Conservation (phyloP, 1,284 basidiomycete genomes). For the Cystobasidium slooffiae region DNA sequence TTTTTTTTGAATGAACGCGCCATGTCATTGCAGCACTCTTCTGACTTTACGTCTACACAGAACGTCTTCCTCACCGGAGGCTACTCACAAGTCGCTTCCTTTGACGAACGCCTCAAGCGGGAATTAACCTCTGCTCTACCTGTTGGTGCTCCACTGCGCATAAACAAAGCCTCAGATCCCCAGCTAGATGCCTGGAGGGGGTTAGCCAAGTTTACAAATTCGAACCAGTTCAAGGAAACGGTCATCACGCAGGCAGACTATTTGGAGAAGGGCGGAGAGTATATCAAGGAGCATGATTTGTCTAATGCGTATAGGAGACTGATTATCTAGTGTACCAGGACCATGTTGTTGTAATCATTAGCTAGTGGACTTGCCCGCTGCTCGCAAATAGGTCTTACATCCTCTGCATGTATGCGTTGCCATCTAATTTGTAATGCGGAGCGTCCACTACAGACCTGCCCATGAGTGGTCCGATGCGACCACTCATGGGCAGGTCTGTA, state of each 20-base stretch:
- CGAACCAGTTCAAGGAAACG: constrained; percentile 65
- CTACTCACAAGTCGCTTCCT: constrained; percentile 74
- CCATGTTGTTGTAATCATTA: not conserved
- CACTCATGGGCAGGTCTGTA: too few species aligned
- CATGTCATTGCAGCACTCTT: constrained; percentile 43
- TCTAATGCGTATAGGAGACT: constrained; percentile 35
- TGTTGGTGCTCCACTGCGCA: constrained; percentile 71
- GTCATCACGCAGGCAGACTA: constrained; percentile 79
- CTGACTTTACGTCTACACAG: constrained; percentile 57
- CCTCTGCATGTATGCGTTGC: not conserved
- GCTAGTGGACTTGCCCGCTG: not conserved
- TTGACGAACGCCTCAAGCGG: constrained; percentile 70
- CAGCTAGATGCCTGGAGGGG: constrained; percentile 36
- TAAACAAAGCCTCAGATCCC: constrained; percentile 66
- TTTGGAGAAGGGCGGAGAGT: constrained; percentile 86
- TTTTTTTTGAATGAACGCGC: not conserved
- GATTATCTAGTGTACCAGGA: not conserved
- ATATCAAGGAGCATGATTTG: constrained; percentile 61
- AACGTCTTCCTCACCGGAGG: constrained; percentile 91
- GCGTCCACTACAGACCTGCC: too few species aligned
- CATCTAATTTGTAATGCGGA: too few species aligned
- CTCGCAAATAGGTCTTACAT: not conserved
- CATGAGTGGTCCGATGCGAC: too few species aligned
- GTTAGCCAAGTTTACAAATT: constrained; percentile 59
- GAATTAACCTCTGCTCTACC: constrained; percentile 78